Evolutionary conservation across 768 basidiomycete genomes (phyloP).

Genomic region (Podaxis sp.): DNA sequence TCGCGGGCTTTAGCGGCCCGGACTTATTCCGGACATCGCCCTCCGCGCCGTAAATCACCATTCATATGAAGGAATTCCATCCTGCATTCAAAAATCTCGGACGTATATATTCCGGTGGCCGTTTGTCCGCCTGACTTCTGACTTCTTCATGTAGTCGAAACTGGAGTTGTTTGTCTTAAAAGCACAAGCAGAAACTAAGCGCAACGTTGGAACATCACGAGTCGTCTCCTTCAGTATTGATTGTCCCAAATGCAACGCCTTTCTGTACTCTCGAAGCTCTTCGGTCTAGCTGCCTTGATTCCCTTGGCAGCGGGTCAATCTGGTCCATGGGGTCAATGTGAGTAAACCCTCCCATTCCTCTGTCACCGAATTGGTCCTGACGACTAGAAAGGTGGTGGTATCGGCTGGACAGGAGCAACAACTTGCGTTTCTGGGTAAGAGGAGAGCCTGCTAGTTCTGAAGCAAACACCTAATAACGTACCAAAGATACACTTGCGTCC

Average conservation of each 20-base stretch:
- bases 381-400: conserved; percentile 23
- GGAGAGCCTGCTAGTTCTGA: neutral
- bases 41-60: neutral
- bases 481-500: conserved; percentile 20
- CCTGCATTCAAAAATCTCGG: neutral
- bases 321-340: conserved; percentile 24
- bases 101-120: neutral
- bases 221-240: neutral
- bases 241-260: conserved; percentile 15
- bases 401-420: conserved; percentile 40
- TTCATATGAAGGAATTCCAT: neutral
- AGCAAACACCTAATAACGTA: neutral
- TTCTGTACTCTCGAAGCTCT: conserved; percentile 12
- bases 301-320: conserved; percentile 20
- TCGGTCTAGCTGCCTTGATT: conserved; percentile 13
- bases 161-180: neutral
- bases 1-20: neutral
- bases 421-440: conserved; percentile 39
- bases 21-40: conserved; percentile 2
- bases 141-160: neutral
- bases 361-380: neutral
- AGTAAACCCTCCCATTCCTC: neutral
- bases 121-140: neutral
- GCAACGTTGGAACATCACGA: neutral
- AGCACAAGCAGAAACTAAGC: neutral